These are phyloP conservation scores for Tetradesmus lagerheimii DNA, from an alignment of 139 green algal species.

Conservation along the genomic window DNA sequence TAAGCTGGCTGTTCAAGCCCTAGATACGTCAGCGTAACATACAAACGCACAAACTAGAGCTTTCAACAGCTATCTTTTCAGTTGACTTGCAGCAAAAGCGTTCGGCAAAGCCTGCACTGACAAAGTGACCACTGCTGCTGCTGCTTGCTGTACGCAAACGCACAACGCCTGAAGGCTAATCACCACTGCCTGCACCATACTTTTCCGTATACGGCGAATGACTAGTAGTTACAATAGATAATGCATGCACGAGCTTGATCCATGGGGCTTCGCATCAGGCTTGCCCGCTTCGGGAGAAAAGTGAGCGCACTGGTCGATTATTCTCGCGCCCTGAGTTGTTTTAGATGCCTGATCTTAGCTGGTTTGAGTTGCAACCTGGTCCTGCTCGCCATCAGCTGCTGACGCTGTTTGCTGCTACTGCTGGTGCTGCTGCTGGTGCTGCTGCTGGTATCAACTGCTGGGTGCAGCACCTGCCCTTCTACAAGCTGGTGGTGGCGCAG, in stretches of 20 bases:
- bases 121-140: neutral
- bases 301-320: neutral
- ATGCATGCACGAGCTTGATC: neutral
- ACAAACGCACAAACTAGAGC: neutral
- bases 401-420: neutral
- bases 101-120: neutral
- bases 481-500: slow-evolving; percentile 87
- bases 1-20: neutral
- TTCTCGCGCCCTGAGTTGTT: too few relatives aligned
- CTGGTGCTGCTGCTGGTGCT: neutral
- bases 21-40: neutral
- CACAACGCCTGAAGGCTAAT: neutral
- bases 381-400: neutral
- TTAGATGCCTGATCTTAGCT: too few relatives aligned
- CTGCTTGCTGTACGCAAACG: neutral
- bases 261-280: slow-evolving; percentile 65
- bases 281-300: slow-evolving; percentile 82
- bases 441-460: neutral
- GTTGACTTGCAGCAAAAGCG: neutral
- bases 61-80: neutral
- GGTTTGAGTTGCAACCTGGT: too few relatives aligned
- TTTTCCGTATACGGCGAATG: neutral
- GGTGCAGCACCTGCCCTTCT: slow-evolving; percentile 84
- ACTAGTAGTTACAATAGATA: neutral
- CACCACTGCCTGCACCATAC: neutral